These are phyloP conservation scores for Tillandsia leiboldiana DNA, from an alignment of 176 grass and related monocot genomes.

Conservation along the genomic window DNA sequence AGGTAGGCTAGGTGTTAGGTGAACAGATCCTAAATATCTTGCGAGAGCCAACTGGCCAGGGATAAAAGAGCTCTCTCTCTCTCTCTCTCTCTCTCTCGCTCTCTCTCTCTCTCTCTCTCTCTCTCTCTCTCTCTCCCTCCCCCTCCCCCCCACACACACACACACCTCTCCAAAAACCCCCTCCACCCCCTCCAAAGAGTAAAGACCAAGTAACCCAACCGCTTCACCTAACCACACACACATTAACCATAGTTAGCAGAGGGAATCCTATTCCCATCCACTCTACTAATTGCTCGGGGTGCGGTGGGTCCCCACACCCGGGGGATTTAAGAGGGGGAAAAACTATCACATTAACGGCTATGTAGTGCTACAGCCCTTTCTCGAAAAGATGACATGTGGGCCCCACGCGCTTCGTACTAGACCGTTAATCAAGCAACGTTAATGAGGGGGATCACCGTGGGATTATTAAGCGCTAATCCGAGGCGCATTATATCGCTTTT, in stretches of 20 bases:
- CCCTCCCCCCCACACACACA: too few species aligned
- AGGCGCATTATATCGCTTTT: slow-evolving; percentile 1
- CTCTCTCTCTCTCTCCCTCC: too few species aligned
- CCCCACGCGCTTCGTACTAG: neutral
- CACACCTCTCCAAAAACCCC: too few species aligned
- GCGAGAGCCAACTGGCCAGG: too few species aligned
- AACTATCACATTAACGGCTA: neutral
- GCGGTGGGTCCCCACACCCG: neutral
- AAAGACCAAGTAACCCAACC: neutral
- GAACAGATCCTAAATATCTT: too few species aligned
- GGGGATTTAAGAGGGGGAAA: neutral
- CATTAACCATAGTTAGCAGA: neutral
- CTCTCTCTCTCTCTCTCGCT: too few species aligned
- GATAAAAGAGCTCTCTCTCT: too few species aligned
- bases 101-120: too few species aligned
- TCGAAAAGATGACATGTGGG: neutral
- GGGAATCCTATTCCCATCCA: neutral
- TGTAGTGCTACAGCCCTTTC: neutral
- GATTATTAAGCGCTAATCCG: neutral
- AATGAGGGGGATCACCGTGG: neutral
- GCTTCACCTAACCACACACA: neutral
- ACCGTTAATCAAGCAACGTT: neutral
- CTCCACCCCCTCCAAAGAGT: too few species aligned
- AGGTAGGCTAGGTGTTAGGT: too few species aligned
- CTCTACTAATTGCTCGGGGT: neutral